Conservation (phyloP, 2,329 filamentous ascomycete species). For the Polytolypa hystricis region DNA sequence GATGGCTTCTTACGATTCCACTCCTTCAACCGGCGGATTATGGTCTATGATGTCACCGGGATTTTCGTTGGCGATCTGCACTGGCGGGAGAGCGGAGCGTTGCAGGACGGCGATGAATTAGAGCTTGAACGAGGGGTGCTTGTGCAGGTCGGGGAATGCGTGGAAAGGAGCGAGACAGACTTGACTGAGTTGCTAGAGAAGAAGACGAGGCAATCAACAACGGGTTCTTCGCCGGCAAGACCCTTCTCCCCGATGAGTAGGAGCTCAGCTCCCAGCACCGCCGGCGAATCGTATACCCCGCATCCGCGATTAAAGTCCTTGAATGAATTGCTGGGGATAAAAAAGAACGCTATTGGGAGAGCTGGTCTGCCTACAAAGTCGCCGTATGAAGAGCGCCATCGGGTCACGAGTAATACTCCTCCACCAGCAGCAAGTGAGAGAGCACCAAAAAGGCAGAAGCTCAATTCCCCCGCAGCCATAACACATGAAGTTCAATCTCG, state of each 20-base stretch:
- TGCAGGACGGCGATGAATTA: slow-evolving; percentile 74
- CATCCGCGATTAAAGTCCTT: slow-evolving; percentile 45
- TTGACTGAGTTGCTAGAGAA: slow-evolving; percentile 64
- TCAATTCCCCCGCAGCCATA: slow-evolving; percentile 4
- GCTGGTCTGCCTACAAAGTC: slow-evolving; percentile 47
- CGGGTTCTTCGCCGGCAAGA: slow-evolving; percentile 19
- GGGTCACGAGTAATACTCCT: not conserved
- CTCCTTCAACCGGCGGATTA: slow-evolving; percentile 79
- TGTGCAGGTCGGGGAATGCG: slow-evolving; percentile 67
- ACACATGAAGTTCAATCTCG: too few species aligned
- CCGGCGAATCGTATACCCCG: slow-evolving; percentile 27
- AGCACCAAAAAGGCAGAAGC: slow-evolving; percentile 8
- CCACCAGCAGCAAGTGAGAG: slow-evolving; percentile 6
- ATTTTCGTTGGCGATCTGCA: slow-evolving; percentile 79
- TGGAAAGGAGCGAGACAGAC: slow-evolving; percentile 67
- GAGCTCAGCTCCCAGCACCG: too few species aligned
- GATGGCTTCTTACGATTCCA: slow-evolving; percentile 83
- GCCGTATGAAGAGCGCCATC: slow-evolving; percentile 46
- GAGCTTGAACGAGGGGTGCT: slow-evolving; percentile 65
- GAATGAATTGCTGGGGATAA: slow-evolving; percentile 54
- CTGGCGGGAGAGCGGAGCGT: slow-evolving; percentile 57
- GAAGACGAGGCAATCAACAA: slow-evolving; percentile 40
- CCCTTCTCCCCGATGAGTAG: slow-evolving; percentile 30
- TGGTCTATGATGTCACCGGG: slow-evolving; percentile 75
- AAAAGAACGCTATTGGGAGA: slow-evolving; percentile 52